Base-by-base conservation (phyloP, 768 basidiomycete genomes). In the Russula foetens region DNA sequence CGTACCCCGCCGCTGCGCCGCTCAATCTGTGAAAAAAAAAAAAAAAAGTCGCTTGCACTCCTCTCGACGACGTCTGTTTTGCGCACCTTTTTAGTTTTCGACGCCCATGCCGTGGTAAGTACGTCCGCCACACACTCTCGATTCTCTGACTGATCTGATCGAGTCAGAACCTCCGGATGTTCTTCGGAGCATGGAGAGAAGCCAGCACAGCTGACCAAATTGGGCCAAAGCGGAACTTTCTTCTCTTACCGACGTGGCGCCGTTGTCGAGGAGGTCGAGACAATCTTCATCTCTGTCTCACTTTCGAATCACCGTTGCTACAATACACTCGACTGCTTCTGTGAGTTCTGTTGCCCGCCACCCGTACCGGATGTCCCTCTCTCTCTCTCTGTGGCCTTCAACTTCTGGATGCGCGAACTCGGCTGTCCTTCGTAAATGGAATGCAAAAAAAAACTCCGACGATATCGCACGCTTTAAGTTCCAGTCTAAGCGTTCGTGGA, bases 221-320 rank as follows among this genome's bases (percentile, higher is more conserved):
- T 24, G 31, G 43, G 19, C 6, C 15, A 7, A n/a, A 28, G 23
- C 26, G 53, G 47, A 26, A 44, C 48, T 45, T 56, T 33, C 7
- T 44, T 49, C 43, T 35, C 53, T 35, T 53, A 28, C 21, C n/a
- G 54, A 59, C 49, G 60, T 61, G 59, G 59, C 59, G 39, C 19
- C 26, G 43, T 46, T 21, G 44, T 19, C 19, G 51, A 33, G n/a
- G n/a, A n/a, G n/a, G 23, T 51, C 57, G 31, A 49, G 26, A 26
- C 48, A 38, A 56, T 29, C n/a, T 28, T 23, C 26, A 35, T 28
- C 2, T n/a, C 8, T 35, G 35, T 35, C 35, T 33, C 35, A 53
- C 35, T 35, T 24, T 28, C 39, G 17, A 41, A 41, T 17, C 35
- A 8, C 12, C 23, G 21, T 33, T 35, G 4, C 39, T 31, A 14